These are phyloP conservation scores for Wickerhamia fluorescens DNA, from an alignment of 805 yeast genomes.

Conservation along the genomic window DNA sequence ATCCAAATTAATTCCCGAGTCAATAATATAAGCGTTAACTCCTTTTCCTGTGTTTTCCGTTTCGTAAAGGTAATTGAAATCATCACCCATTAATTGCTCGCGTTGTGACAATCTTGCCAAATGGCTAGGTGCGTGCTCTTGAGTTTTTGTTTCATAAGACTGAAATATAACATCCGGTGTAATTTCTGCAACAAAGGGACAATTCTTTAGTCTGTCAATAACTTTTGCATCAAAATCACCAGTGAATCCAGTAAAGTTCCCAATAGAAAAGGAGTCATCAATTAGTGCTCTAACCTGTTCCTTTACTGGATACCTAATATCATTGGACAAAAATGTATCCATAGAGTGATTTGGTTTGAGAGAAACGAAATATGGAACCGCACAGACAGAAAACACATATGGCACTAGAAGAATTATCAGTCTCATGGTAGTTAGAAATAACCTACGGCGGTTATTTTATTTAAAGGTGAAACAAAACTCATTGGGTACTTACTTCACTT, in stretches of 20 bases:
- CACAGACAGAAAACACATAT: too few relatives aligned
- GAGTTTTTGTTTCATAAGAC: constrained; percentile 44
- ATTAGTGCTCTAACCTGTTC: constrained; percentile 43
- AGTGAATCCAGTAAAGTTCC: constrained; percentile 63
- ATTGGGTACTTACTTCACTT: too few relatives aligned
- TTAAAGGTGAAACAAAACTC: not conserved
- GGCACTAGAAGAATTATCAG: too few relatives aligned
- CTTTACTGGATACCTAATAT: constrained; percentile 25
- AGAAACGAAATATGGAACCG: constrained; percentile 38
- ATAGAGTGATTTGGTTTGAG: constrained; percentile 44
- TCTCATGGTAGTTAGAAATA: too few relatives aligned
- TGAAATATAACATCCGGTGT: constrained; percentile 59
- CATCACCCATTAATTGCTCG: constrained; percentile 12
- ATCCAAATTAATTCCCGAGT: constrained; percentile 66
- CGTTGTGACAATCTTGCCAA: constrained; percentile 56
- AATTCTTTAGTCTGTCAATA: constrained; percentile 40
- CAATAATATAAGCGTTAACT: constrained; percentile 72
- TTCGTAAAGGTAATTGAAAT: constrained; percentile 43
- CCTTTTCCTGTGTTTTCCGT: constrained; percentile 42
- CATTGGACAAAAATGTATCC: constrained; percentile 42
- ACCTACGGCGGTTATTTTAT: not conserved
- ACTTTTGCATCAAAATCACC: constrained; percentile 50
- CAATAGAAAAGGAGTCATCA: constrained; percentile 52
- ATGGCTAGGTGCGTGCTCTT: constrained; percentile 53
- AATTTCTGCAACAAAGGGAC: constrained; percentile 61